Evolutionary conservation across 805 yeast genomes (phyloP), one percentile per base, ranked within the genome.

Genomic region (Yarrowia keelungensis): DNA sequence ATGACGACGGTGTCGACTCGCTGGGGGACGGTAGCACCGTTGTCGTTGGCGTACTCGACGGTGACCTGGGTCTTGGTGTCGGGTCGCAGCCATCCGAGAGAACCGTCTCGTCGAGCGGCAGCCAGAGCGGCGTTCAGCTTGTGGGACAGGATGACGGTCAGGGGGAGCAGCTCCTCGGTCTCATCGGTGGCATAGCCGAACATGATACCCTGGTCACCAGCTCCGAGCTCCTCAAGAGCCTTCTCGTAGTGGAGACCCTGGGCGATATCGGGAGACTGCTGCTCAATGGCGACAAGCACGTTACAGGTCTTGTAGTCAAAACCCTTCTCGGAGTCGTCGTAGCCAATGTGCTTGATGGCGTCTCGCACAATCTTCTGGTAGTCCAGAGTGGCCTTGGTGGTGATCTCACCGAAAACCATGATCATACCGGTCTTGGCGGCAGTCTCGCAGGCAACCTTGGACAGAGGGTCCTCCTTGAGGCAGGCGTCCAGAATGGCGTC

Each of bases 161-260:
- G 87, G 77, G 99, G 99, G 77, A 95, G 85, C 81, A 90, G 89
- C 86, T 95, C 98, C 80, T 94, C 97, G 76, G 99, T 93, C 86
- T 95, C 99, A 78, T 95, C 97, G 72, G 98, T 89, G 76, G 99
- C 99, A 82, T 95, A 95, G 83, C 99, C 99, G 80, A 95, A 95
- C 99, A 95, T 95, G 81, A 95, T 95, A 89, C 99, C 99, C 84
- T 95, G 99, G 85, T 95, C 99, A 89, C 99, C 99, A 74, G 99
- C 99, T 82, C 99, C 99, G 78, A 95, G 88, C 71, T 95, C 96
- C 86, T 95, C 99, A 73, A 95, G 85, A 69, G 90, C 97, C 84
- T 89, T 75, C 80, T 95, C 98, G 83, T 90, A 90, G 84, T 95
- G 98, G 79, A 95, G 88, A 87, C 99, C 99, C 84, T 94, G 98